These are phyloP conservation scores for Paecilomyces dactylethromorphus DNA, from an alignment of 2,329 filamentous ascomycete species.

Conservation along the genomic window DNA sequence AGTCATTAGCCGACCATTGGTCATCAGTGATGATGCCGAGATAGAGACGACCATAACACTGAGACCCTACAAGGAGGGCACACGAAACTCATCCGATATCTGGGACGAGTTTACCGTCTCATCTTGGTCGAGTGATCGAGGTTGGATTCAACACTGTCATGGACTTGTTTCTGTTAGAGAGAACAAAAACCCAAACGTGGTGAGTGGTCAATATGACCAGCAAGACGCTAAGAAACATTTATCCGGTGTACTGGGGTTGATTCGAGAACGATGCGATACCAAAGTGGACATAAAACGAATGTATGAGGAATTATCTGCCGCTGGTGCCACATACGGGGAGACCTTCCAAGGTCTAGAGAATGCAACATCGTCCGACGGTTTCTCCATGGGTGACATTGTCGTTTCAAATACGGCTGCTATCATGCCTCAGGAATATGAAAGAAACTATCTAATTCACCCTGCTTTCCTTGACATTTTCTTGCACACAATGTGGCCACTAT, in stretches of 20 bases:
- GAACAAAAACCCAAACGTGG: not conserved
- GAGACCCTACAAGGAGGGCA: slow-evolving; percentile 25
- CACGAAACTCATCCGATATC: slow-evolving; percentile 22
- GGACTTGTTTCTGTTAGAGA: slow-evolving; percentile 18
- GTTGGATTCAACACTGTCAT: slow-evolving; percentile 20
- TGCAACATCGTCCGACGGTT: slow-evolving; percentile 31
- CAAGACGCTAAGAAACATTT: not conserved
- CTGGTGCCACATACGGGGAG: slow-evolving; percentile 46
- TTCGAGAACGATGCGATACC: slow-evolving; percentile 11
- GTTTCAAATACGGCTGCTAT: slow-evolving; percentile 38
- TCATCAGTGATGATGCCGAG: too few relatives aligned
- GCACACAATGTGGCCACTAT: slow-evolving; percentile 25
- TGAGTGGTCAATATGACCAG: not conserved
- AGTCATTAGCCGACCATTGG: too few relatives aligned
- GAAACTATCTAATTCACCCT: slow-evolving; percentile 40
- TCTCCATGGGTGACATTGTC: slow-evolving; percentile 25
- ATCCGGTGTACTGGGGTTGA: not conserved
- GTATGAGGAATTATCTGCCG: slow-evolving; percentile 41
- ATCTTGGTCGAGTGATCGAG: slow-evolving; percentile 18
- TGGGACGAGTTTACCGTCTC: slow-evolving; percentile 22
- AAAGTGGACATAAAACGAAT: slow-evolving; percentile 31
- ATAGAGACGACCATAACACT: too few relatives aligned
- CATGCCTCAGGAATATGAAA: slow-evolving; percentile 44
- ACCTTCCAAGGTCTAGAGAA: slow-evolving; percentile 47
- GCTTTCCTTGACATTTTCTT: slow-evolving; percentile 38